Evolutionary conservation across 352 stramenopile genomes (phyloP), one percentile per base, ranked within the genome.

Genomic region (Pythium insidiosum): DNA sequence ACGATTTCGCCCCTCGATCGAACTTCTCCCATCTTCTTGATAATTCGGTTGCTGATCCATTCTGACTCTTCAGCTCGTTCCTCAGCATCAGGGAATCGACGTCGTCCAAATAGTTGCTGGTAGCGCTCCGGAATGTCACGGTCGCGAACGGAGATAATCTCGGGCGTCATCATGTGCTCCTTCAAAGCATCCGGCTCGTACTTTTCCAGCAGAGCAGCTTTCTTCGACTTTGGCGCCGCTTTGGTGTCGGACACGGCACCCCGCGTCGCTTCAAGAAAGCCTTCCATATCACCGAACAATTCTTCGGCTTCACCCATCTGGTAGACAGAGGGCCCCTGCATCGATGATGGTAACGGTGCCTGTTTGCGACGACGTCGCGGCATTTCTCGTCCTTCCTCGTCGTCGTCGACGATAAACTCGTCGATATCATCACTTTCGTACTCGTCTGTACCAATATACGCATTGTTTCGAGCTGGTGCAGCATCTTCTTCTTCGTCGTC

Each of bases 351-450:
- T 3, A 88, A 66, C 12, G 75, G 68, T 35, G 76, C 75, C 47
- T 85, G 68, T 53, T 87, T 87, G n/a, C 79, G 71, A 29, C 73
- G 68, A n/a, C 83, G 73, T 20, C 80, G 75, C 6, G 71, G 74
- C 13, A 73, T 72, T 29, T 89, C 78, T 5, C 77, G 73, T 20
- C 80, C 78, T 68, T 95, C 83, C 58, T 95, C 83, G 29, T 95
- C 83, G 36, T 95, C 83, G 34, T 91, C 81, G 10, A 95, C 83
- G 31, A 95, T 95, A 29, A 95, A 95, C 43, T 92, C 83, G 35
- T 93, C 83, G 47, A 92, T 90, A 29, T 92, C 80, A 34, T 94
- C 83, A 50, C 80, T 93, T 57, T 92, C 81, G 56, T 93, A 94
- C 44, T 94, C 83, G 30, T 92, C 76, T 22, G 87, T 86, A 34